These are phyloP conservation scores for Heterobasidion occidentale DNA, from an alignment of 1,284 basidiomycete genomes.

Conservation along the genomic window DNA sequence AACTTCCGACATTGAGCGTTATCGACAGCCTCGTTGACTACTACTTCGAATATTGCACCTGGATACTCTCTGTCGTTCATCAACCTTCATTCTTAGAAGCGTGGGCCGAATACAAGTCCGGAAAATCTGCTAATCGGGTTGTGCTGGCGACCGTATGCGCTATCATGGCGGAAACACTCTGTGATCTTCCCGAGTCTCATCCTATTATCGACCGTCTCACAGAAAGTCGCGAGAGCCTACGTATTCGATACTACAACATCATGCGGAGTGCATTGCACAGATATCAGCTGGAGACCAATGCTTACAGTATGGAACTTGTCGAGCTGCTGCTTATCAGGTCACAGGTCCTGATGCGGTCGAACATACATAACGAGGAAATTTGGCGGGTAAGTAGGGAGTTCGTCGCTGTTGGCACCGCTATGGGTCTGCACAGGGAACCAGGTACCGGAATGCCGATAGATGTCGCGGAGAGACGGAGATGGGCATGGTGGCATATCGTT, in stretches of 20 bases:
- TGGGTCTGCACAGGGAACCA: constrained; percentile 80
- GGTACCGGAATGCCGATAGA: constrained; percentile 61
- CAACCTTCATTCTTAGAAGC: constrained; percentile 48
- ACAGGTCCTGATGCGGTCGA: constrained; percentile 64
- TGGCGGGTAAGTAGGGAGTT: constrained; percentile 71
- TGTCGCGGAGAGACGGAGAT: constrained; percentile 65
- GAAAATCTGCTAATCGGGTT: constrained; percentile 55
- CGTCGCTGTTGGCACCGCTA: constrained; percentile 62
- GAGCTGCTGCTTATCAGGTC: constrained; percentile 61
- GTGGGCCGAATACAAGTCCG: constrained; percentile 68
- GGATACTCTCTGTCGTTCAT: constrained; percentile 75
- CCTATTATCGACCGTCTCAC: constrained; percentile 60
- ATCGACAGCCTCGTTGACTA: constrained; percentile 66
- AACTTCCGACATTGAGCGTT: constrained; percentile 55
- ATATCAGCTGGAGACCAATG: constrained; percentile 28
- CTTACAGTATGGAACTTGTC: constrained; percentile 67
- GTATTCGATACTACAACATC: constrained; percentile 55
- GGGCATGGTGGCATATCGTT: constrained; percentile 84
- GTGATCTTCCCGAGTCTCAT: constrained; percentile 75
- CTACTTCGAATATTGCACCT: constrained; percentile 80
- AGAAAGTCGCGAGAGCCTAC: constrained; percentile 63
- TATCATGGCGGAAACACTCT: constrained; percentile 79
- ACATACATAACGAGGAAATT: constrained; percentile 71
- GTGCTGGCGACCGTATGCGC: constrained; percentile 63
- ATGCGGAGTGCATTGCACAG: constrained; percentile 58